phyloP scores from a whole-genome alignment of 2,329 filamentous ascomycete species.

The Camillea tinctor region DNA sequence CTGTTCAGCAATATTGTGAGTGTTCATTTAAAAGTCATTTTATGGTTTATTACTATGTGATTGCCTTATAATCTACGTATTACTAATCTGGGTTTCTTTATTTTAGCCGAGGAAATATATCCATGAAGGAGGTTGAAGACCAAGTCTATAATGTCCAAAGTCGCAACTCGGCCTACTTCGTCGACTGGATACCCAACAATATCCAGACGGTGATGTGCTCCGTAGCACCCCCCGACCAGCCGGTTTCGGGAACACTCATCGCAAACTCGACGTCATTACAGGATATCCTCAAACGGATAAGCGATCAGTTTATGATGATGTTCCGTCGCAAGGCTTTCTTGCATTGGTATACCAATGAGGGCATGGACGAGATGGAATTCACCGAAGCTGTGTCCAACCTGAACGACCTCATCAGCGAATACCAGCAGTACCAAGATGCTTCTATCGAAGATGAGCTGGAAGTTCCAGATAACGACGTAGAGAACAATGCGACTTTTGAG shows the following conservation, averaged over 20 bases:
- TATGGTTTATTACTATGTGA: too few species aligned
- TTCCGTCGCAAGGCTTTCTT: constrained; percentile 99
- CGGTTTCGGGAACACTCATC: constrained; percentile 99
- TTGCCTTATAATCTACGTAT: too few species aligned
- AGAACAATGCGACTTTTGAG: too few species aligned
- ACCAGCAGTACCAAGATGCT: constrained; percentile 91
- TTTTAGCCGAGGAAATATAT: constrained; percentile 88
- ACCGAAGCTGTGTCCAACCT: constrained; percentile 99
- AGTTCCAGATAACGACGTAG: too few species aligned
- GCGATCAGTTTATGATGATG: constrained; percentile 99
- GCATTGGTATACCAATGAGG: constrained; percentile 99
- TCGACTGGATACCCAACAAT: constrained; percentile 99
- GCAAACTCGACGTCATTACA: constrained; percentile 99
- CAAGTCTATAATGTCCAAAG: constrained; percentile 99
- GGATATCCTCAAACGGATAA: constrained; percentile 99
- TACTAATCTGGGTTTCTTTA: too few species aligned
- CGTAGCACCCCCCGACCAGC: constrained; percentile 93
- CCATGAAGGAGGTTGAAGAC: constrained; percentile 99
- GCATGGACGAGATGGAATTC: constrained; percentile 99
- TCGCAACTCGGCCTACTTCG: constrained; percentile 99
- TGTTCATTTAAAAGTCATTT: constrained; percentile 24
- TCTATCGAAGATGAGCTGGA: too few species aligned
- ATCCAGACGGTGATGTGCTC: constrained; percentile 99
- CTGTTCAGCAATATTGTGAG: constrained; percentile 96
- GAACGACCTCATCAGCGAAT: constrained; percentile 99